Base-by-base conservation (phyloP, 148 eudicot species). In the Rhododendron williamsianum region DNA sequence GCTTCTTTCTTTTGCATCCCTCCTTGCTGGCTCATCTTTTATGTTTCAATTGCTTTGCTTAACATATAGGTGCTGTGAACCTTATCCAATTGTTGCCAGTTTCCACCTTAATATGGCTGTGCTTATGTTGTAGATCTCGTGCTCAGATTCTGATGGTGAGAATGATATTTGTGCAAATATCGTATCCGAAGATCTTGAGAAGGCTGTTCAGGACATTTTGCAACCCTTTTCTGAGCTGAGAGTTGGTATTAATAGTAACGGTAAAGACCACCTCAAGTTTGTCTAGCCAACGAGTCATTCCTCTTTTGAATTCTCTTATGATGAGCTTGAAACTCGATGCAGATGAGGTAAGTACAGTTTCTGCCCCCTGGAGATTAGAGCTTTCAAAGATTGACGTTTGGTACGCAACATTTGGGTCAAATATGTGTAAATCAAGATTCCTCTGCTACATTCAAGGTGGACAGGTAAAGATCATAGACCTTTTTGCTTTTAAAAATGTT, bases 331-430 rank as follows among this genome's bases (percentile, higher is more conserved):
- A 60, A 72, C 49, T 81, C 73, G 81, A 13, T 79, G 82, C 92
- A 96, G 99, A 87, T 89, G 88, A 89, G 83, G 83, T 81, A 71
- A 88, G 60, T 81, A 21, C 48, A 21, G 84, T 60, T 84, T 82
- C 92, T 71, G 81, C 91, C 54, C 25, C 89, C 76, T 97, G 99
- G 98, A 94, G 99, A 82, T 81, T 86, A 38, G 89, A 91, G 87
- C 94, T 94, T 71, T 91, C 92, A 41, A 86, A 91, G 84, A 65
- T 89, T 85, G 91, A 97, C 78, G 87, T 97, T 73, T 95, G 98
- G 98, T 97, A 97, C 87, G 98, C 98, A 73, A 6, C 94, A 73
- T 97, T 81, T 92, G 99, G 99, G 85, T 97, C 99, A 73, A 97
- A 97, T 85, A 95, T 97, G 98, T 89, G 87, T 83, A 85, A 82